Percentiles rank a stretch among this genome's conserved stretches.
Conservation (phyloP, 768 basidiomycete species). For the Suillus discolor region DNA sequence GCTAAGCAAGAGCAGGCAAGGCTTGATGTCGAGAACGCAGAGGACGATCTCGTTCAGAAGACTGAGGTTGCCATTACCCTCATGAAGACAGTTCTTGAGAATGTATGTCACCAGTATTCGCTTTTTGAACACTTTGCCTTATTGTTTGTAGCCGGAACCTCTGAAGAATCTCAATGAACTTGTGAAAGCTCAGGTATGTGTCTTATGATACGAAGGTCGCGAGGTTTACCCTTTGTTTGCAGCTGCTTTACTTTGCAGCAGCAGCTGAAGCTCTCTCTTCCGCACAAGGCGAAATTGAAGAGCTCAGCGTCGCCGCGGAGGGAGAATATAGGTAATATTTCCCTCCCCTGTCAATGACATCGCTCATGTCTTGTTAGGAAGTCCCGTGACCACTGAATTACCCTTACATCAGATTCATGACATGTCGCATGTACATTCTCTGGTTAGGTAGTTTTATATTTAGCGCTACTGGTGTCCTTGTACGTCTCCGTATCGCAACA, state of each 20-base stretch:
- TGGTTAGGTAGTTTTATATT: background rate
- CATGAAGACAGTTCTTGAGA: constrained; percentile 98
- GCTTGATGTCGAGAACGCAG: constrained; percentile 90
- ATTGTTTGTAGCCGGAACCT: constrained; percentile 79
- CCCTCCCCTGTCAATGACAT: constrained; percentile 9
- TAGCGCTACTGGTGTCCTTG: background rate
- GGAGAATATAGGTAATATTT: constrained; percentile 82
- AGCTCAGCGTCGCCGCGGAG: constrained; percentile 90
- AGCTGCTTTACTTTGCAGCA: constrained; percentile 72
- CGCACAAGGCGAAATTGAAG: constrained; percentile 91
- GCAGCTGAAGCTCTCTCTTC: constrained; percentile 82
- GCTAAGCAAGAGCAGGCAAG: constrained; percentile 89
- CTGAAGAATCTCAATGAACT: constrained; percentile 93
- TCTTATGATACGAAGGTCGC: background rate
- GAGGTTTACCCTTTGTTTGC: background rate
- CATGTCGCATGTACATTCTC: constrained; percentile 3
- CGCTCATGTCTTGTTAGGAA: constrained; percentile 51
- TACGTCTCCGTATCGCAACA: background rate
- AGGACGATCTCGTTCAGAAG: constrained; percentile 96
- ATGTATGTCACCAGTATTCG: constrained; percentile 57
- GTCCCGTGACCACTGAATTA: constrained; percentile 85
- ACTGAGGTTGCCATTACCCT: constrained; percentile 96
- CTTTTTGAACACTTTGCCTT: background rate
- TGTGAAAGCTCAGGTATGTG: constrained; percentile 78
- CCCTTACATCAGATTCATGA: constrained; percentile 32